Conservation (phyloP, 2,329 filamentous ascomycete species). For the Phialophora chinensis region DNA sequence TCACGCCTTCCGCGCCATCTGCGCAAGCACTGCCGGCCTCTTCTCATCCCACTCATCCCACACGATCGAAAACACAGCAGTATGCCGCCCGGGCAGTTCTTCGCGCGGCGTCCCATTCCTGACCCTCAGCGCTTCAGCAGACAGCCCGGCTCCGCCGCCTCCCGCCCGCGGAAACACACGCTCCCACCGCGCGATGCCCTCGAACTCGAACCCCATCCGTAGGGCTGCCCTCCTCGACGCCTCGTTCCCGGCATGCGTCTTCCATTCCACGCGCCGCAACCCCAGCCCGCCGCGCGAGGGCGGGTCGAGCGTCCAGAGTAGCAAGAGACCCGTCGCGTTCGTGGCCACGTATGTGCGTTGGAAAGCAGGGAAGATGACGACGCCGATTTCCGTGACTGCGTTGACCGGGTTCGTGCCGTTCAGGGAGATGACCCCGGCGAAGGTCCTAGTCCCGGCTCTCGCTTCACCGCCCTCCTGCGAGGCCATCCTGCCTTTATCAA, state of each 20-base stretch:
- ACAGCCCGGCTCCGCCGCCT: neutral
- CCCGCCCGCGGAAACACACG: neutral
- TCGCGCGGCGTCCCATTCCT: conserved; percentile 13
- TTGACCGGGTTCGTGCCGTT: neutral
- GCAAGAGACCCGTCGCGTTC: conserved; percentile 5
- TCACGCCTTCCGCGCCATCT: conserved; percentile 2
- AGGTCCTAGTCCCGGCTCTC: neutral
- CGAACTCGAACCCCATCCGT: conserved; percentile 17
- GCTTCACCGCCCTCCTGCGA: neutral
- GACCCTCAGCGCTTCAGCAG: conserved; percentile 1
- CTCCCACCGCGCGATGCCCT: conserved; percentile 15
- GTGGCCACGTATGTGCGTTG: conserved; percentile 13
- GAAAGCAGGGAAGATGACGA: conserved; percentile 14
- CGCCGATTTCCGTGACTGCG: conserved; percentile 14
- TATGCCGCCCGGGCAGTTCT: conserved; percentile 6
- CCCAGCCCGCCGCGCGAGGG: conserved; percentile 10
- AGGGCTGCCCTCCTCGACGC: neutral
- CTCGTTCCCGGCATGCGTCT: conserved; percentile 1
- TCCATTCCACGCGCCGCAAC: conserved; percentile 8
- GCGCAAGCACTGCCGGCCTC: neutral
- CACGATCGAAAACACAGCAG: conserved; percentile 3
- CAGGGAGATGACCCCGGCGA: conserved; percentile 11
- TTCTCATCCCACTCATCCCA: conserved; percentile 20
- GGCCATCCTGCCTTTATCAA: conserved; percentile 4
- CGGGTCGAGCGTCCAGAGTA: conserved; percentile 14